Conservation (phyloP, 306 rosid species). For the Prunus mongolica region DNA sequence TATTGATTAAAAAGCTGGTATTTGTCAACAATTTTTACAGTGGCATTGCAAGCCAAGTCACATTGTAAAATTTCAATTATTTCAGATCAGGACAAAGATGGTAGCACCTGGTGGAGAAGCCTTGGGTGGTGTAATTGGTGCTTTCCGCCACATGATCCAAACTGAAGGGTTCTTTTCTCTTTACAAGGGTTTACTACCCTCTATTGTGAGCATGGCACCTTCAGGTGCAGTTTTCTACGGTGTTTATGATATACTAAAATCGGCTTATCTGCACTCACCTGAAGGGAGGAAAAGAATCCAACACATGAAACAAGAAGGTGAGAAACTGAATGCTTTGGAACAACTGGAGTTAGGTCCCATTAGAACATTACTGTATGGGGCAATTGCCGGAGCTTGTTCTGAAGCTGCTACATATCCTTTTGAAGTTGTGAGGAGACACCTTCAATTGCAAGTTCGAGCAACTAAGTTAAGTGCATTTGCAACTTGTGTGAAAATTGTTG, state of each 20-base stretch:
- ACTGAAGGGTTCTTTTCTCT: slow-evolving; percentile 94
- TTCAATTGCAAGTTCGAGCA: slow-evolving; percentile 86
- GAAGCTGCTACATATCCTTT: slow-evolving; percentile 97
- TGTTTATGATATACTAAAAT: slow-evolving; percentile 82
- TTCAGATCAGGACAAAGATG: slow-evolving; percentile 81
- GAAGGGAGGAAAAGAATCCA: slow-evolving; percentile 76
- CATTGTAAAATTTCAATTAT: slow-evolving; percentile 9
- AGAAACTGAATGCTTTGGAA: slow-evolving; percentile 76
- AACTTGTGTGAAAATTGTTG: slow-evolving; percentile 71
- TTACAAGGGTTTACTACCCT: slow-evolving; percentile 92
- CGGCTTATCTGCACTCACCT: slow-evolving; percentile 82
- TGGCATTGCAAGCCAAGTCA: neutral
- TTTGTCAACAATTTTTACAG: too few relatives aligned
- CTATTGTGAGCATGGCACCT: slow-evolving; percentile 95
- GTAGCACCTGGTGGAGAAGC: slow-evolving; percentile 99
- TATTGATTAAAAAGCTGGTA: neutral
- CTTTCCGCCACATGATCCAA: slow-evolving; percentile 75
- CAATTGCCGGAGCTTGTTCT: slow-evolving; percentile 88
- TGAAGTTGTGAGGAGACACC: slow-evolving; percentile 93
- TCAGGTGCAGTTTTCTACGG: slow-evolving; percentile 96
- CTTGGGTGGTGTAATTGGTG: slow-evolving; percentile 86
- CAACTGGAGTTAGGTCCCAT: slow-evolving; percentile 87
- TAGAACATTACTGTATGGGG: slow-evolving; percentile 77
- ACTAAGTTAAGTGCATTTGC: slow-evolving; percentile 64
- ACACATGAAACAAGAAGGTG: slow-evolving; percentile 55